Evolutionary conservation across 2,329 filamentous ascomycete genomes (phyloP), one percentile per base, ranked within the genome.

Genomic region (Fonsecaea pugnacius): DNA sequence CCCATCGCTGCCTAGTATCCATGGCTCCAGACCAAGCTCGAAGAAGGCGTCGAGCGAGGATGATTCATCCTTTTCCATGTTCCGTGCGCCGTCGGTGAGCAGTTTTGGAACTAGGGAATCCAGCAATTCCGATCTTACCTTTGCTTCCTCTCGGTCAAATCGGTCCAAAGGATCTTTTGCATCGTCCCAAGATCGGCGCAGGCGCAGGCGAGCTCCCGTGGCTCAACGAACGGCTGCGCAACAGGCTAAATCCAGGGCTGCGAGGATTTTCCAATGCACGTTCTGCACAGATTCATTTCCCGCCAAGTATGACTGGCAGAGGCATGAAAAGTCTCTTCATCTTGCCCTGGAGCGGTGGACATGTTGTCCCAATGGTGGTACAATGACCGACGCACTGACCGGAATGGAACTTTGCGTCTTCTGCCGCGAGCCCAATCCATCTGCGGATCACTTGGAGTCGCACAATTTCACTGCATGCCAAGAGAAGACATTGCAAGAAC

Each of bases 381-480:
- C 82, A 12, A 77, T 79, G 68, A 79, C 79, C 58, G 65, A 67
- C 58, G 57, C 65, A 14, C 24, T 62, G 36, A 69, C 68, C 14
- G 68, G 69, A 3, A 43, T 58, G n/a, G 57, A 65, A 38, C 78
- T 81, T 56, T 89, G 86, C 72, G 84, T 84, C 1, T 89, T 87
- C 71, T 89, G 86, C 73, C 80, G 82, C 60, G 77, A 77, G 18
- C 70, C 79, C 27, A 80, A 87, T 58, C 85, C 86, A 0, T 80
- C 79, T 7, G 73, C 78, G 27, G 82, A 83, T 14, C 86, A 89
- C 72, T 72, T 87, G 16, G 85, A 86, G 68, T 79, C 77, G 7
- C 86, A 89, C 75, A 86, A 87, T 67, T 85, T 85, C 72, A 76
- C 77, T 36, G 77, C 79, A 32, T 89, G 86, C 70, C 83, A 85